Percentiles rank a stretch among this genome's conserved stretches.
Conservation (phyloP, 1,284 basidiomycete species). For the Cryptococcus sp. region DNA sequence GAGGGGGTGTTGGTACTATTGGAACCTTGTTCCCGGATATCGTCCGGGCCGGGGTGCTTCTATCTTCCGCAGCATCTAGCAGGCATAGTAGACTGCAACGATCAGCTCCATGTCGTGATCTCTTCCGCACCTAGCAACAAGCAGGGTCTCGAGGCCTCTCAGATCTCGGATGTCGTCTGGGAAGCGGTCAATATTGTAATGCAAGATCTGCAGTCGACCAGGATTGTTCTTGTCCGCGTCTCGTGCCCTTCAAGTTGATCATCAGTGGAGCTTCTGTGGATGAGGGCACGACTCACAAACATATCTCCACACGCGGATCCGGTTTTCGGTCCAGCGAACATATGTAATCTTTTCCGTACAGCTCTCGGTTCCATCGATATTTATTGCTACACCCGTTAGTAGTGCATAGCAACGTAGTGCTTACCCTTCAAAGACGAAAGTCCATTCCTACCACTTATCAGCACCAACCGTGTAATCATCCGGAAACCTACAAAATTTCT, state of each 20-base stretch:
- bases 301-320: conserved; percentile 50
- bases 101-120: neutral
- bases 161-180: conserved; percentile 46
- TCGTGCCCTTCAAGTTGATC: conserved; percentile 25
- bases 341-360: conserved; percentile 47
- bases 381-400: conserved; percentile 35
- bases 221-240: conserved; percentile 37
- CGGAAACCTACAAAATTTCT: conserved; percentile 29
- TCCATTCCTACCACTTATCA: conserved; percentile 41
- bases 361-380: conserved; percentile 46
- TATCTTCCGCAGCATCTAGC: conserved; percentile 31
- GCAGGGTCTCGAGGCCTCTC: conserved; percentile 46
- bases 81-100: conserved; percentile 28
- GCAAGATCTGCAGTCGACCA: conserved; percentile 43
- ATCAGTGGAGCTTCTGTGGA: neutral
- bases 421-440: conserved; percentile 48
- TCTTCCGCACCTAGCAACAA: conserved; percentile 34
- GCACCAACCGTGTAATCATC: neutral
- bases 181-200: conserved; percentile 53
- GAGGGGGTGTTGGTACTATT: neutral
- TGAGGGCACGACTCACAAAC: conserved; percentile 31
- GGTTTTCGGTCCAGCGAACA: conserved; percentile 49
- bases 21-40: conserved; percentile 9
- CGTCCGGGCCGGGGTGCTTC: conserved; percentile 5
- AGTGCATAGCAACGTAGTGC: conserved; percentile 4